Base-by-base conservation (phyloP, 129 eudicot genomes). In the Chrysanthemum makinoi region DNA sequence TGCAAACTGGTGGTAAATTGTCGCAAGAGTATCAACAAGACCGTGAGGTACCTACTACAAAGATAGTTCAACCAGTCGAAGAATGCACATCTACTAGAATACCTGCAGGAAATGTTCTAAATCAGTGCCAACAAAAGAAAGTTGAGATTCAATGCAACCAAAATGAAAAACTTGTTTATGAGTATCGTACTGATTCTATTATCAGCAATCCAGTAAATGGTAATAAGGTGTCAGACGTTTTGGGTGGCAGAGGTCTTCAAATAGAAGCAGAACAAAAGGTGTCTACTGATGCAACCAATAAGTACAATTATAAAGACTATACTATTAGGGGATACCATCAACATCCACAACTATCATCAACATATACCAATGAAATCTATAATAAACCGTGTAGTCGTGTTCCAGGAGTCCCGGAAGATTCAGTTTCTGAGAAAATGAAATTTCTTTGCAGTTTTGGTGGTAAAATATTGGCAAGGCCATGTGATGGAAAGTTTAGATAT, bases 371-470 rank as follows among this genome's bases (percentile, higher is more conserved):
- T 33, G 92, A 84, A 65, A 67, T 53, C 20, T 58, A 30, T 8
- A 14, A 22, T 39, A 39, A 39, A 39, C 46, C 46, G 10, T 39
- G 46, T 6, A 8, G 7, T 39, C 2, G 46, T 39, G 46, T 7
- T 39, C 46, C 46, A 39, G 46, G 46, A 39, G 46, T 39, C 46
- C 46, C 46, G 46, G 46, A 39, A 39, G 46, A 39, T 7, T 39
- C 46, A 39, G 46, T 39, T 6, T 39, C 10, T 0, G 46, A 39
- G 30, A 84, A 83, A 69, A 80, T 91, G 62, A 91, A 88, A 70
- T 82, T 91, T 66, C 83, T 91, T 9, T 91, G 96, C 74, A 88
- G 97, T 75, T 91, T 82, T 72, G 96, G 97, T 22, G 97, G 97
- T 53, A 88, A 73, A 84, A 84, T 91, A 19, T 72, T 88, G 57